Base-by-base conservation (phyloP, 139 green algal genomes). In the Chlorella sp. region DNA sequence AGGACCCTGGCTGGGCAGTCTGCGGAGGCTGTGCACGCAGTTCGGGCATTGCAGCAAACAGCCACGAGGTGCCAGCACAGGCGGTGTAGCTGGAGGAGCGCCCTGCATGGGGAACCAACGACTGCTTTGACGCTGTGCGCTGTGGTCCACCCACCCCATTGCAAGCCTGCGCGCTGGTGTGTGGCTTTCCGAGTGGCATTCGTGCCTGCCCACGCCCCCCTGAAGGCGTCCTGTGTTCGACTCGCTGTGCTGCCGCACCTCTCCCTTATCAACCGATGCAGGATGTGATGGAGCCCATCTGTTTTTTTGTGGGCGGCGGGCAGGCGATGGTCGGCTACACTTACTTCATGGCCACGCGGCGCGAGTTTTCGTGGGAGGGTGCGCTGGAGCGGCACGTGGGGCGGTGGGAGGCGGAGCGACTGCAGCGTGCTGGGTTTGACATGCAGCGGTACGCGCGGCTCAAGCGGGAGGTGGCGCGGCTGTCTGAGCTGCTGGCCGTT, bases 251-350 rank as follows among this genome's bases (percentile, higher is more conserved):
- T 76, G 22, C 68, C 39, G 71, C 71, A 40, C 3, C 32, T 34
- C 21, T 78, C 5, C 48, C 48, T 9, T 9, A 9, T 5, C n/a
- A n/a, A n/a, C n/a, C 48, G 5, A 9, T 57, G 64, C 80, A 68
- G 84, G 84, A 88, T 24, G 84, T 88, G 34, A 88, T 88, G 84
- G 84, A 88, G 68, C 84, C 84, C 2, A 66, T 88, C 84, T 88
- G 84, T 30, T 88, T 88, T 37, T 88, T 88, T n/a, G 84, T 88
- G 66, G 84, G 84, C 19, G 84, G 84, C 4, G 84, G 26, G 3
- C 84, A 88, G 84, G 84, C 71, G 39, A 64, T 88, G 66, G 68
- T 32, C 2, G 68, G 79, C 79, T 88, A 88, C 26, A 12, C 32
- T 2, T 88, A 61, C 21, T 88, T 88, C 30, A 69, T 81, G 84